Conservation (phyloP, 306 rosid genomes). For the Heteromeles arbutifolia region DNA sequence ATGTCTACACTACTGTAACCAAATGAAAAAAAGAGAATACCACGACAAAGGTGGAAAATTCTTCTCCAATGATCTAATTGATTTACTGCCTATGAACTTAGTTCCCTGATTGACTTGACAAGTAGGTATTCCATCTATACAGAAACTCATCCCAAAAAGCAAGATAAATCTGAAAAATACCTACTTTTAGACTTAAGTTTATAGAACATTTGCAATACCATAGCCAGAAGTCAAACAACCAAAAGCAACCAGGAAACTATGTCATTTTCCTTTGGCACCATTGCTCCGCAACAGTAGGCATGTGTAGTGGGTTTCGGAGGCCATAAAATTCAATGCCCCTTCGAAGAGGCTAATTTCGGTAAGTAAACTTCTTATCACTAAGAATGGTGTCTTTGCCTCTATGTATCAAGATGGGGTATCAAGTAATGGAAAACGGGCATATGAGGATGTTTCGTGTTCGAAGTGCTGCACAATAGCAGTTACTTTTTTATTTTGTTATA, state of each 20-base stretch:
- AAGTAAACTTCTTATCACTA: not conserved
- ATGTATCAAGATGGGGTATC: not conserved
- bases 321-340: constrained; percentile 1
- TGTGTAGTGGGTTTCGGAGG: not conserved
- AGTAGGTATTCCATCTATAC: not conserved
- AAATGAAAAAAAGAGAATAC: not conserved
- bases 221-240: not conserved
- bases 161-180: not conserved
- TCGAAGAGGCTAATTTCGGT: constrained; percentile 9
- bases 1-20: not conserved
- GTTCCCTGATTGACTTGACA: not conserved
- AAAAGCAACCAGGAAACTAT: not conserved
- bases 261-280: not conserved
- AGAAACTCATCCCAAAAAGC: not conserved
- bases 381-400: not conserved
- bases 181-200: not conserved
- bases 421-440: not conserved
- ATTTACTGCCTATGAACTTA: not conserved
- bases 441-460: not conserved
- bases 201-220: not conserved
- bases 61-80: not conserved
- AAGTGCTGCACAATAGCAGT: not conserved
- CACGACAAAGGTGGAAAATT: not conserved
- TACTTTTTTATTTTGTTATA: not conserved
- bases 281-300: not conserved